Evolutionary conservation across 2,329 filamentous ascomycete genomes (phyloP).

Genomic region (Myriosclerotinia scirpicola): DNA sequence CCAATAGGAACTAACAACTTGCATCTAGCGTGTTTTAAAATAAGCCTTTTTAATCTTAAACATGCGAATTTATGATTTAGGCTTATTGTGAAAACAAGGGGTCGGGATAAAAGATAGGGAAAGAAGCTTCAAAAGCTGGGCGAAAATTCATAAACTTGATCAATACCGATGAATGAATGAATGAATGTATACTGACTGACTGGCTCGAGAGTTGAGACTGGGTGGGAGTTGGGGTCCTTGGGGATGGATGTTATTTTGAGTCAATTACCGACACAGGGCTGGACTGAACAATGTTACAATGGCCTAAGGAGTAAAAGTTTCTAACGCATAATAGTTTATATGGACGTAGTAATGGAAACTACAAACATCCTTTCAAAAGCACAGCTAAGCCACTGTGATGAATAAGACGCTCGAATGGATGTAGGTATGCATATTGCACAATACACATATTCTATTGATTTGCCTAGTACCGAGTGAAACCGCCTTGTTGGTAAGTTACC

Average conservation of each 20-base stretch:
- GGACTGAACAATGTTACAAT: not conserved
- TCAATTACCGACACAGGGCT: not conserved
- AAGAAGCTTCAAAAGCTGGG: not conserved
- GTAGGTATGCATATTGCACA: not conserved
- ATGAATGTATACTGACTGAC: too few species aligned
- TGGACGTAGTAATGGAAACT: not conserved
- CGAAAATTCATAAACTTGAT: too few species aligned
- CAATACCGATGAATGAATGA: not conserved
- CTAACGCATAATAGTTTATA: not conserved
- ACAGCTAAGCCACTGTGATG: slow-evolving; percentile 6
- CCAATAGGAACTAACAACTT: slow-evolving; percentile 1
- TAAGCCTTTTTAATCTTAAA: slow-evolving; percentile 7
- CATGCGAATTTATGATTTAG: slow-evolving; percentile 1
- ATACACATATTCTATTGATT: too few species aligned
- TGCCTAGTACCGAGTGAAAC: too few species aligned
- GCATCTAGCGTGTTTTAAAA: slow-evolving; percentile 11
- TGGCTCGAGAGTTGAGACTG: too few species aligned
- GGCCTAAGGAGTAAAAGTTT: not conserved
- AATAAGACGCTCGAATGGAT: not conserved
- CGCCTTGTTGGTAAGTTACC: too few species aligned
- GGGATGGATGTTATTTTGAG: not conserved
- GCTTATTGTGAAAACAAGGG: slow-evolving; percentile 16
- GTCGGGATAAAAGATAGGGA: not conserved
- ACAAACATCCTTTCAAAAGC: too few species aligned
- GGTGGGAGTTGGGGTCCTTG: not conserved